A percentile compares a stretch with the other conserved stretches of the same genome.
Conservation (phyloP, 257 asterid genomes). For the Cinchona pubescens region DNA sequence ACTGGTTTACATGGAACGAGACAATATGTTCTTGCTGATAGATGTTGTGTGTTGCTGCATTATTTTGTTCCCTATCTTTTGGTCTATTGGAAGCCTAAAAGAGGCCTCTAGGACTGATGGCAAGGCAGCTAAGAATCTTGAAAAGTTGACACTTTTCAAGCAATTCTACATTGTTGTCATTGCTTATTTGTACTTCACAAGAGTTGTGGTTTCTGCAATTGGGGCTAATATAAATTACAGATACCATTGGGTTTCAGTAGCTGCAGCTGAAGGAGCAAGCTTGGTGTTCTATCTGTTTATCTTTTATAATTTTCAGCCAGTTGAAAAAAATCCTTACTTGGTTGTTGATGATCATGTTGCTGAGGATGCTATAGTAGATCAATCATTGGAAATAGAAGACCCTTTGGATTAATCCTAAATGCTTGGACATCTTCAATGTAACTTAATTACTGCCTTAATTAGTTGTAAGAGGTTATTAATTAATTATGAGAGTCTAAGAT, state of each 20-base stretch:
- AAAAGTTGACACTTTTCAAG: constrained; percentile 31
- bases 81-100: constrained; percentile 32
- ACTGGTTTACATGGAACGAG: constrained; percentile 36
- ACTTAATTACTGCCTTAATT: too few relatives aligned
- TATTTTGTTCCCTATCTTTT: constrained; percentile 34
- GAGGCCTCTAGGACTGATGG: constrained; percentile 36
- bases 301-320: constrained; percentile 33
- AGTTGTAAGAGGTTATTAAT: too few relatives aligned
- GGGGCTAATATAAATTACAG: constrained; percentile 19
- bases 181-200: constrained; percentile 37
- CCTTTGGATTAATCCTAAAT: background rate
- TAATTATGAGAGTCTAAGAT: too few relatives aligned
- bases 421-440: background rate
- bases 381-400: background rate
- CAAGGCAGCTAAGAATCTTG: constrained; percentile 33
- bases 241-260: constrained; percentile 31
- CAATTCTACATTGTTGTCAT: constrained; percentile 35
- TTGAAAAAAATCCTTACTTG: constrained; percentile 32
- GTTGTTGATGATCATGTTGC: constrained; percentile 15
- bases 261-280: constrained; percentile 33
- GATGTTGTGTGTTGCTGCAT: constrained; percentile 39
- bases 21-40: constrained; percentile 33
- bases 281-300: constrained; percentile 31
- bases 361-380: constrained; percentile 1
- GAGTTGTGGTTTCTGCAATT: constrained; percentile 29